Base-by-base conservation (phyloP, 371 early-diverging fungal genomes). In the Mucor irregularis region DNA sequence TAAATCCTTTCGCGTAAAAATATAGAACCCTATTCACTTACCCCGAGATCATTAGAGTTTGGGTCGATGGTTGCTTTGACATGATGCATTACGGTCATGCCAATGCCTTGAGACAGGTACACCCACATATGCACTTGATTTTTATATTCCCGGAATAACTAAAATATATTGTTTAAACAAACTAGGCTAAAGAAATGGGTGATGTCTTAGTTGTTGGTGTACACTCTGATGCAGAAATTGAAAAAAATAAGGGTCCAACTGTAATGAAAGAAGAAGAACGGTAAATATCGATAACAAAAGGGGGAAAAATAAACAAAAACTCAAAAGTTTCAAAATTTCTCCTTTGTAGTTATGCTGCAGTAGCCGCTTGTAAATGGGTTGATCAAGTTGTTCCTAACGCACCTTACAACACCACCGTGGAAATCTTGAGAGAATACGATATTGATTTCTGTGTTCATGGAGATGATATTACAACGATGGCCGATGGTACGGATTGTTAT, bases 1-100 rank as follows among this genome's bases (percentile, higher is more conserved):
- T 28, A 28, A 2, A 16, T 13, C 9, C 24, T 40, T 22, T 17
- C 8, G 14, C 0, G 5, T 38, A 26, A 7, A 0, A 31, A 9
- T 2, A 31, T 47, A 29, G 31, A 4, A 33, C 10, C 34, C 7
- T 21, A 14, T 34, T 14, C 24, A 30, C 2, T 26, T 16, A 19
- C 16, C 4, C 3, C 9, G 11, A 9, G n/a, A n/a, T n/a, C n/a
- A 37, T 13, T 58, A 81, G 88, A 63, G 79, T 91, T 58, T 91
- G 91, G 91, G 90, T 91, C 29, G 97, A 96, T 71, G 96, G 96
- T 26, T 95, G 95, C 69, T 98, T 94, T 73, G 97, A 96, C 81
- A 82, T 96, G 83, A 94, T 94, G 88, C 96, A 96, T 76, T 91
- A 85, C 76, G 96, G 96, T 8, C 99, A 98, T 71, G 94, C 95